Conservation (phyloP, 2,329 filamentous ascomycete species). For the Pestalotiopsis sp. region DNA sequence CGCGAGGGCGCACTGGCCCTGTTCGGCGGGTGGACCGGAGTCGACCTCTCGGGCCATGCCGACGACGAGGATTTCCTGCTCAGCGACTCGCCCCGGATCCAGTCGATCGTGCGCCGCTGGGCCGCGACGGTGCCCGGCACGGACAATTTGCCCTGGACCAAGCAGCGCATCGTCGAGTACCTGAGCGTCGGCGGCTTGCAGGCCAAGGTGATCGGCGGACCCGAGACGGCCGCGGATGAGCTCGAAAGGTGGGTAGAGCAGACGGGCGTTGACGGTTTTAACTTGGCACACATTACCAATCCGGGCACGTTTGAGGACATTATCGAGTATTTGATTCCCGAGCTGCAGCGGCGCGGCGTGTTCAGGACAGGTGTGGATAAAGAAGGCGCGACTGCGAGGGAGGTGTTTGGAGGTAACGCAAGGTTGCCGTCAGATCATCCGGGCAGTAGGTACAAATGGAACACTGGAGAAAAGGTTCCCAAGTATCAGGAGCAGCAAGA, state of each 20-base stretch:
- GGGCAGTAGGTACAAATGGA: slow-evolving; percentile 38
- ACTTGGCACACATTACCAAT: slow-evolving; percentile 25
- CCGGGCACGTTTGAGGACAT: slow-evolving; percentile 28
- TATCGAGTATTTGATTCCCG: slow-evolving; percentile 26
- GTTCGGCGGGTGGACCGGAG: slow-evolving; percentile 60
- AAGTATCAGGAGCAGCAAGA: slow-evolving; percentile 6
- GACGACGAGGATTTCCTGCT: slow-evolving; percentile 59
- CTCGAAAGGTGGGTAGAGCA: slow-evolving; percentile 26
- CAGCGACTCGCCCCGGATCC: slow-evolving; percentile 54
- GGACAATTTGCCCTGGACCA: slow-evolving; percentile 43
- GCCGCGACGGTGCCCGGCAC: slow-evolving; percentile 46
- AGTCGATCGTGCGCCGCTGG: slow-evolving; percentile 29
- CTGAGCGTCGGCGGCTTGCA: slow-evolving; percentile 38
- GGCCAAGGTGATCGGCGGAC: slow-evolving; percentile 25
- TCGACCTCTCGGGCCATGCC: slow-evolving; percentile 58
- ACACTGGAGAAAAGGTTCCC: slow-evolving; percentile 23
- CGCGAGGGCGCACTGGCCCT: slow-evolving; percentile 56
- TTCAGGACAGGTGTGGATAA: slow-evolving; percentile 19
- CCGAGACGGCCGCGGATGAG: slow-evolving; percentile 27
- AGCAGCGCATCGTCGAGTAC: slow-evolving; percentile 41
- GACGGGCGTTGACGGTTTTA: slow-evolving; percentile 27
- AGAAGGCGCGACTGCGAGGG: slow-evolving; percentile 23
- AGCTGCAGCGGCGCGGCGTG: slow-evolving; percentile 40
- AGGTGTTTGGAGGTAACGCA: slow-evolving; percentile 37
- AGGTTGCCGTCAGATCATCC: slow-evolving; percentile 59